A percentile compares a stretch with the other conserved stretches of the same genome.
phyloP scores from a whole-genome alignment of 495 filamentous ascomycete genomes.

The Trichoderma gamsii region DNA sequence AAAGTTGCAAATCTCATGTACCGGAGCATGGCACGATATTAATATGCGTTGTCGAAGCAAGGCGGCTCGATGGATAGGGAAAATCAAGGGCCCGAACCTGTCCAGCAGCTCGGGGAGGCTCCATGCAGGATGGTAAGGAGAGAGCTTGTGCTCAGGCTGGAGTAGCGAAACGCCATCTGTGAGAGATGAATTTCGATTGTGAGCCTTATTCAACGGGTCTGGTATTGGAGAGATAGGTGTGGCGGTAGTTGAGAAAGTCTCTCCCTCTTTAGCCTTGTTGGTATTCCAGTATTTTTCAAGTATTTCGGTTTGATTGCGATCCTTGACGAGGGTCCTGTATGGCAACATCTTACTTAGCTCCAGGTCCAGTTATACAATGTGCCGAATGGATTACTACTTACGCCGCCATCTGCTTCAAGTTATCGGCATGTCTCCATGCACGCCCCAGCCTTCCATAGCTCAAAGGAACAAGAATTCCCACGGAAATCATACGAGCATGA shows the following conservation, averaged over 20 bases:
- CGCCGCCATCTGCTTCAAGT: slow-evolving; percentile 67
- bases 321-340: slow-evolving; percentile 44
- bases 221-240: slow-evolving; percentile 37
- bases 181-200: slow-evolving; percentile 49
- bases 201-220: slow-evolving; percentile 33
- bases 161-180: slow-evolving; percentile 58
- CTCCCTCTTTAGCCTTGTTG: slow-evolving; percentile 49
- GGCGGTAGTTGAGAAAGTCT: slow-evolving; percentile 34
- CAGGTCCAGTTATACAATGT: slow-evolving; percentile 22
- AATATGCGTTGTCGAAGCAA: slow-evolving; percentile 82
- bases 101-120: slow-evolving; percentile 72
- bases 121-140: slow-evolving; percentile 76
- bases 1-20: slow-evolving; percentile 79
- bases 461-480: slow-evolving; percentile 80
- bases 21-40: slow-evolving; percentile 75
- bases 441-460: slow-evolving; percentile 82
- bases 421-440: slow-evolving; percentile 80
- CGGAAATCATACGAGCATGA: slow-evolving; percentile 87
- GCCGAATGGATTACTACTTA: slow-evolving; percentile 32
- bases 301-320: slow-evolving; percentile 49
- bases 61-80: slow-evolving; percentile 84
- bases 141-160: slow-evolving; percentile 62
- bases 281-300: slow-evolving; percentile 78
- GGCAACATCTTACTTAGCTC: slow-evolving; percentile 17
- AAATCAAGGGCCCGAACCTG: slow-evolving; percentile 82